Base-by-base conservation (phyloP, 257 asterid genomes). In the Ehretia macrophylla region DNA sequence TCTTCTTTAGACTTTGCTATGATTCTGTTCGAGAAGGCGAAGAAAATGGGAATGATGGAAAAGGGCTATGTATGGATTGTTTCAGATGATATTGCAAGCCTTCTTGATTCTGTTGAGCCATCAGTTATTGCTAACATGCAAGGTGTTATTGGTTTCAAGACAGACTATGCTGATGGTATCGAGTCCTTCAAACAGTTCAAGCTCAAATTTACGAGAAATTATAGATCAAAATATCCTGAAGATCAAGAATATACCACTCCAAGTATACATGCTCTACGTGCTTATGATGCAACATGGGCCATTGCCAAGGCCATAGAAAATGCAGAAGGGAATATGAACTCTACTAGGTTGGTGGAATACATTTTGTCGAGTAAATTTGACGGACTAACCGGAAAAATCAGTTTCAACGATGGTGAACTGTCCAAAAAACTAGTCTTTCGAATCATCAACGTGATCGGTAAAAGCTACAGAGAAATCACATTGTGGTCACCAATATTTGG, bases 61-160 rank as follows among this genome's bases (percentile, higher is more conserved):
- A 77, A 65, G 32, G 83, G 84, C 16, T 73, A 69, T 49, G 86
- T 66, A 1, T 85, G 95, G 95, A 81, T 85, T 51, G 78, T 81
- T 4, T 54, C 84, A 0, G 85, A 77, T 19, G 84, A 71, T 48
- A 50, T 83, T 11, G 72, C 69, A 0, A 73, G 68, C 55, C 76
- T 81, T 60, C 76, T 85, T 13, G 91, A 85, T 63, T 73, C 88
- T 12, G 50, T 75, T 17, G 83, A 81, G 18, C 18, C 64, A 0
- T 73, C 85, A 1, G 65, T 66, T 17, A 9, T 70, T 40, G 52
- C 54, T 14, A 72, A 67, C 16, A 77, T 83, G 91, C 80, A 86
- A 65, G 95, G 88, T 5, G 76, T 81, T 9, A 16, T 85, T 17
- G 95, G 88, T 12, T 47, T 85, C 8, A 83, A 75, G 69, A 64